Conservation (phyloP, 306 rosid species). For the Vachellia collinsii region DNA sequence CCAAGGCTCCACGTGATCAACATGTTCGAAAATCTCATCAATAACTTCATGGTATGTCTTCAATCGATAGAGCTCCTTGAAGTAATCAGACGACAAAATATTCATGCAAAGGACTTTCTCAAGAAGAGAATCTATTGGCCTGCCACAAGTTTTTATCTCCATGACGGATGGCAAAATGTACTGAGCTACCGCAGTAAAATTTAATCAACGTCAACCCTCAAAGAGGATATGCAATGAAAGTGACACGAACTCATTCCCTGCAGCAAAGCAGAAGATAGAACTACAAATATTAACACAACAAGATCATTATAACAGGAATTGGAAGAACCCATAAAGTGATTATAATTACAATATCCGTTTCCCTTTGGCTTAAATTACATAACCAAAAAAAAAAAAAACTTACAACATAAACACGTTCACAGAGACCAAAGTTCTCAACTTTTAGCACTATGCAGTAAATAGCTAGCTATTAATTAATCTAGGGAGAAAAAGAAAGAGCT, state of each 20-base stretch:
- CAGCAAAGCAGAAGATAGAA: slow-evolving; percentile 23
- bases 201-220: slow-evolving; percentile 11
- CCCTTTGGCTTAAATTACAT: not conserved
- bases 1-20: slow-evolving; percentile 99
- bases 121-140: slow-evolving; percentile 85
- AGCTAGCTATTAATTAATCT: not conserved
- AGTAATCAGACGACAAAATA: slow-evolving; percentile 93
- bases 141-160: slow-evolving; percentile 92
- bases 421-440: slow-evolving; percentile 12
- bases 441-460: not conserved
- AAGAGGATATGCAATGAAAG: not conserved
- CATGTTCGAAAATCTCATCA: slow-evolving; percentile 96
- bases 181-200: slow-evolving; percentile 26
- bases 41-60: slow-evolving; percentile 94
- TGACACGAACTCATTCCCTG: slow-evolving; percentile 43
- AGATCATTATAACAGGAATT: not conserved
- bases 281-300: not conserved
- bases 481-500: not conserved
- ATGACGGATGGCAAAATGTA: slow-evolving; percentile 45
- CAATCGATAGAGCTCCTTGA: slow-evolving; percentile 88
- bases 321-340: no score
- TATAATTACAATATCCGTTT: not conserved
- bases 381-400: not conserved
- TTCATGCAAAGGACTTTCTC: slow-evolving; percentile 97
- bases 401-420: not conserved